phyloP scores from a whole-genome alignment of 257 asterid genomes.

The Solanum piurae region DNA sequence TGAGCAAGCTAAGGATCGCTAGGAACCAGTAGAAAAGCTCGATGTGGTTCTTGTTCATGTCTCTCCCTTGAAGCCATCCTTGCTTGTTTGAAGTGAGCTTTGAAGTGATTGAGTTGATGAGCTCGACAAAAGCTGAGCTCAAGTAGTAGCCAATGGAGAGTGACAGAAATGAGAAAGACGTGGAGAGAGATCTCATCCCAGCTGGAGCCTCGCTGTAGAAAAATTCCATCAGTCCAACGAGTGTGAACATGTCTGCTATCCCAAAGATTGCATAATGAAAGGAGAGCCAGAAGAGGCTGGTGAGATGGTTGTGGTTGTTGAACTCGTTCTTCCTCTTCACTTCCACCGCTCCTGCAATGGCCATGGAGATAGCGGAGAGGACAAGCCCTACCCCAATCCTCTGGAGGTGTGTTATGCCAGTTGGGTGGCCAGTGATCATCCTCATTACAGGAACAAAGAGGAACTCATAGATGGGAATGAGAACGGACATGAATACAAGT shows the following conservation, averaged over 20 bases:
- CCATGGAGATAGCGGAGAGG: constrained; percentile 54
- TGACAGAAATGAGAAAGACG: constrained; percentile 54
- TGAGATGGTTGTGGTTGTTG: constrained; percentile 22
- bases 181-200: constrained; percentile 71
- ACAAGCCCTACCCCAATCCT: constrained; percentile 55
- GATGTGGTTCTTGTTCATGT: constrained; percentile 39
- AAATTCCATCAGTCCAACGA: constrained; percentile 64
- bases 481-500: constrained; percentile 40
- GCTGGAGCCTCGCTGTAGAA: constrained; percentile 68
- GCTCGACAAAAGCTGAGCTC: constrained; percentile 56
- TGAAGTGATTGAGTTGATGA: constrained; percentile 38
- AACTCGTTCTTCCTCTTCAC: constrained; percentile 42
- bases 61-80: constrained; percentile 66
- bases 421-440: constrained; percentile 29
- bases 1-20: constrained; percentile 52
- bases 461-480: constrained; percentile 48
- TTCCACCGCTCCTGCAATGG: constrained; percentile 46
- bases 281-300: constrained; percentile 51
- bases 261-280: constrained; percentile 60
- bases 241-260: constrained; percentile 71
- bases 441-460: constrained; percentile 44
- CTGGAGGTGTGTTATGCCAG: constrained; percentile 57
- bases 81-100: constrained; percentile 24
- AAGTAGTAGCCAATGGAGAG: constrained; percentile 59
- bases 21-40: constrained; percentile 61